These are phyloP conservation scores for Asterella californica DNA, from an alignment of 225 moss, liverwort and hornwort genomes.

Conservation along the genomic window DNA sequence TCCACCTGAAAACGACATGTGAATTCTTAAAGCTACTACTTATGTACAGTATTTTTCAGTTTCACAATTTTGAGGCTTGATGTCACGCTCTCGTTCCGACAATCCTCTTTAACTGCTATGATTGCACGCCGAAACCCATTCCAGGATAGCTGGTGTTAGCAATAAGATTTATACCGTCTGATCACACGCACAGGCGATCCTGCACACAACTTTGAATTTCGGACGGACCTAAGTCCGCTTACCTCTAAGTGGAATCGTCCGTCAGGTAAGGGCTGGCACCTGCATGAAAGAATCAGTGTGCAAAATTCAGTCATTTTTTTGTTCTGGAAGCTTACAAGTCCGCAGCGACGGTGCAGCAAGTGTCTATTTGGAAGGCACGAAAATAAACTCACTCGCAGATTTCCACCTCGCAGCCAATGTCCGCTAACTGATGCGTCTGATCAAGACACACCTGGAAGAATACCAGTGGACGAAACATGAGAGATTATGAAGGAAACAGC, in stretches of 20 bases:
- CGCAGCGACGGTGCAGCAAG: neutral
- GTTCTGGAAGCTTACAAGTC: neutral
- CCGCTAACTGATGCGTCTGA: conserved; percentile 51
- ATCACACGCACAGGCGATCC: no score
- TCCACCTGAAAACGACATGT: conserved; percentile 44
- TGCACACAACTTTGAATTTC: neutral
- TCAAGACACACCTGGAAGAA: conserved; percentile 59
- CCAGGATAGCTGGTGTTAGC: neutral
- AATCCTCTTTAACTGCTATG: neutral
- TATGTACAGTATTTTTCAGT: neutral
- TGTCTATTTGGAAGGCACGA: neutral
- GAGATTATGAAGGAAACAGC: neutral
- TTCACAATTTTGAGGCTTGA: neutral
- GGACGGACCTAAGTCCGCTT: conserved; percentile 1
- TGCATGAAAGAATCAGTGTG: conserved; percentile 30
- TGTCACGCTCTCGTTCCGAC: neutral
- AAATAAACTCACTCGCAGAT: conserved; percentile 69
- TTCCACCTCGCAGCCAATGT: conserved; percentile 90
- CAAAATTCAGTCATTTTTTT: neutral
- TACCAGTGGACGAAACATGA: neutral
- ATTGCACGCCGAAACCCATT: neutral
- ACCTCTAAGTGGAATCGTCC: conserved; percentile 87
- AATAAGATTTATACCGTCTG: neutral
- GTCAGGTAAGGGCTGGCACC: conserved; percentile 77
- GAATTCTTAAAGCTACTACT: neutral